Evolutionary conservation across 2,329 filamentous ascomycete genomes (phyloP).

Genomic region (Alternaria brassicicola): DNA sequence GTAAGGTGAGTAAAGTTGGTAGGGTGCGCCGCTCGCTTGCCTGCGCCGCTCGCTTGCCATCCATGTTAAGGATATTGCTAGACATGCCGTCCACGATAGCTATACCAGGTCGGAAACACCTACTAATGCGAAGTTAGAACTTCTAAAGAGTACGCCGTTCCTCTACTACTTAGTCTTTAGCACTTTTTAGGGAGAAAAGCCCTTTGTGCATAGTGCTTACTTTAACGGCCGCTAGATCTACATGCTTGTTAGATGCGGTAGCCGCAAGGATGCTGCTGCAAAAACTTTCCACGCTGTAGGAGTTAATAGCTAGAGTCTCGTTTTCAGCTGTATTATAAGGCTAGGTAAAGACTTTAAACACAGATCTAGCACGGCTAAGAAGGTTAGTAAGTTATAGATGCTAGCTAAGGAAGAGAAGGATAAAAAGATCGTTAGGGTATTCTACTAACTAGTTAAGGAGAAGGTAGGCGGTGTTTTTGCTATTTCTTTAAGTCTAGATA

Average conservation of each 20-base stretch:
- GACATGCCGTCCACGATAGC: constrained; percentile 18
- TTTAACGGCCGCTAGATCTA: constrained; percentile 32
- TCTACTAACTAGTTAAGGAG: too few relatives aligned
- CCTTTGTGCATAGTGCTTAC: constrained; percentile 11
- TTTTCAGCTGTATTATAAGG: constrained; percentile 41
- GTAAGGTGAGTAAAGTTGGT: too few relatives aligned
- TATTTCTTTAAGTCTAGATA: too few relatives aligned
- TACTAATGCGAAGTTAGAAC: constrained; percentile 34
- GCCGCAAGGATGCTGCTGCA: constrained; percentile 35
- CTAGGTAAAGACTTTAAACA: constrained; percentile 30
- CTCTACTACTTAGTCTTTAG: constrained; percentile 37
- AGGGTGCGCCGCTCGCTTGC: too few relatives aligned
- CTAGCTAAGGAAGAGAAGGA: constrained; percentile 28
- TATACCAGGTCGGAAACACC: constrained; percentile 31
- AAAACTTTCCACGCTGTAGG: constrained; percentile 39
- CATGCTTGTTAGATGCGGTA: constrained; percentile 40
- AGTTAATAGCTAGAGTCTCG: constrained; percentile 38
- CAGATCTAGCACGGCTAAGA: constrained; percentile 19
- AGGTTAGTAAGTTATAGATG: constrained; percentile 33
- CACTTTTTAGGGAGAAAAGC: constrained; percentile 25
- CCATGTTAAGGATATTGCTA: constrained; percentile 20
- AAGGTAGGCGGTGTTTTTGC: too few relatives aligned
- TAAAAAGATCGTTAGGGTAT: constrained; percentile 28
- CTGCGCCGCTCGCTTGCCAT: too few relatives aligned
- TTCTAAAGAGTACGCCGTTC: constrained; percentile 27